A percentile compares a stretch with the other conserved stretches of the same genome.
Conservation (phyloP, 2,329 filamentous ascomycete species). For the Fusarium burgessii region DNA sequence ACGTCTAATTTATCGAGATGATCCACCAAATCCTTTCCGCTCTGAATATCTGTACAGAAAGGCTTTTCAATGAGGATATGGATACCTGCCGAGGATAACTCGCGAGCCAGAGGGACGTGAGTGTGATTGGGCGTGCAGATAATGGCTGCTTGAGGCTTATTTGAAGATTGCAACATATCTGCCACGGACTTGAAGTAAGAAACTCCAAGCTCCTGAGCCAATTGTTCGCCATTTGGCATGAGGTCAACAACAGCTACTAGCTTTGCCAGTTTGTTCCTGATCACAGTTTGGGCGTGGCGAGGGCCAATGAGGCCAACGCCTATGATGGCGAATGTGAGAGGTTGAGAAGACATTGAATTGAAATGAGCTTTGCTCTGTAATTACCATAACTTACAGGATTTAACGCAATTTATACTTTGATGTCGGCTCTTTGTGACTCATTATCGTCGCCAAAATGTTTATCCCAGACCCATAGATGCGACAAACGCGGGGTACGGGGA, state of each 20-base stretch:
- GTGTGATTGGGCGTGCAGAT: constrained; percentile 71
- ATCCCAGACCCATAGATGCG: neutral
- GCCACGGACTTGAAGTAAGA: constrained; percentile 51
- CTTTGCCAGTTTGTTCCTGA: constrained; percentile 31
- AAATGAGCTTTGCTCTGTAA: too few relatives aligned
- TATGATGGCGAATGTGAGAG: constrained; percentile 44
- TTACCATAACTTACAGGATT: neutral
- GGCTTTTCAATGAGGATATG: constrained; percentile 70
- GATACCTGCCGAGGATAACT: constrained; percentile 61
- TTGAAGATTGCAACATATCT: constrained; percentile 55
- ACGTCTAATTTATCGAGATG: constrained; percentile 47
- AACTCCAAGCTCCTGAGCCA: constrained; percentile 42
- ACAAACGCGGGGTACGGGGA: constrained; percentile 7
- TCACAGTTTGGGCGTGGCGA: constrained; percentile 48
- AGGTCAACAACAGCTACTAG: constrained; percentile 50
- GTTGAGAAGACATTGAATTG: constrained; percentile 14
- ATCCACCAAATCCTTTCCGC: constrained; percentile 50
- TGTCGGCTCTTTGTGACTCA: neutral
- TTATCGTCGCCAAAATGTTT: constrained; percentile 27
- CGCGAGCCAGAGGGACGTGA: constrained; percentile 63
- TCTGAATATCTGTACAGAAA: constrained; percentile 57
- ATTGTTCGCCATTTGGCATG: constrained; percentile 30
- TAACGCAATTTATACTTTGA: neutral
- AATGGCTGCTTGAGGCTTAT: constrained; percentile 65
- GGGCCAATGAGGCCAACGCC: constrained; percentile 50